Conservation (phyloP, 805 yeast genomes). For the Citeromyces matritensis region DNA sequence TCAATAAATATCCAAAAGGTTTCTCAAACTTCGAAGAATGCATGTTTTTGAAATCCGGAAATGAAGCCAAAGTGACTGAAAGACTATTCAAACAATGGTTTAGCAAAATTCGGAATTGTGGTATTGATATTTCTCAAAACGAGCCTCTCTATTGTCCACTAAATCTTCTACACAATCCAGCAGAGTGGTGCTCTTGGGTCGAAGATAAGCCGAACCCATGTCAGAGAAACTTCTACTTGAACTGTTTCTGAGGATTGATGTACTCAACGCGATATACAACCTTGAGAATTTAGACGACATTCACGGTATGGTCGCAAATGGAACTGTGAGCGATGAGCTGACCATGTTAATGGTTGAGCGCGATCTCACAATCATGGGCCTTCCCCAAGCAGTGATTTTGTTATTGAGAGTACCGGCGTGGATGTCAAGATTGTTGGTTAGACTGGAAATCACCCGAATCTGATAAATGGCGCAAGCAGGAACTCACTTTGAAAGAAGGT, state of each 20-base stretch:
- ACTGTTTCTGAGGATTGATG: not conserved
- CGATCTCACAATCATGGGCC: slow-evolving; percentile 26
- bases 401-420: not conserved
- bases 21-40: no score
- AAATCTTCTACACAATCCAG: slow-evolving; percentile 15
- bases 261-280: slow-evolving; percentile 8
- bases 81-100: slow-evolving; percentile 12
- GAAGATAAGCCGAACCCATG: not conserved
- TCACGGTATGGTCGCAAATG: slow-evolving; percentile 15
- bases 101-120: slow-evolving; percentile 29
- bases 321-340: slow-evolving; percentile 21
- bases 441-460: slow-evolving; percentile 32
- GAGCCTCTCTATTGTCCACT: slow-evolving; percentile 18
- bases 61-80: slow-evolving; percentile 40
- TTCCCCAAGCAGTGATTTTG: slow-evolving; percentile 10
- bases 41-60: no score
- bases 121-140: slow-evolving; percentile 8
- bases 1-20: no score
- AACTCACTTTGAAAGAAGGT: slow-evolving; percentile 5
- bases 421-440: slow-evolving; percentile 23
- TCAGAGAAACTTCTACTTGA: not conserved
- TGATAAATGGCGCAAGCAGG: slow-evolving; percentile 23
- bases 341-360: slow-evolving; percentile 32
- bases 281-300: slow-evolving; percentile 18
- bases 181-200: slow-evolving; percentile 17